phyloP scores from a whole-genome alignment of 164 flowering plant species.

The Vitis cinerea region DNA sequence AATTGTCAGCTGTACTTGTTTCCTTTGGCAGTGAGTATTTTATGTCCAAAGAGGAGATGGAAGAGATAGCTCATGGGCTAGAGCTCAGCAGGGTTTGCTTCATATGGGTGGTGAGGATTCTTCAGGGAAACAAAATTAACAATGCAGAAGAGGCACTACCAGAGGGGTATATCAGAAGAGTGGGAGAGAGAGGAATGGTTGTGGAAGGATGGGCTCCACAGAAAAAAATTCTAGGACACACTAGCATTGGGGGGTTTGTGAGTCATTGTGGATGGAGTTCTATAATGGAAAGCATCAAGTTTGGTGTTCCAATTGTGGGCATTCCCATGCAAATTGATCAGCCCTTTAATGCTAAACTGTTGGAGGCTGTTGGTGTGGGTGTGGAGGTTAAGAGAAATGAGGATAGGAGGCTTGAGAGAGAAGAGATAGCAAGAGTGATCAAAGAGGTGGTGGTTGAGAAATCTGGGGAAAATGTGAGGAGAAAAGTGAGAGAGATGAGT shows the following conservation, averaged over 20 bases:
- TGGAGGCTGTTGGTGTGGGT: constrained; percentile 19
- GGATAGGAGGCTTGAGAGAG: constrained; percentile 7
- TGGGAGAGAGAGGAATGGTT: constrained; percentile 17
- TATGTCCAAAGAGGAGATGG: constrained; percentile 9
- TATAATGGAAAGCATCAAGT: constrained; percentile 17
- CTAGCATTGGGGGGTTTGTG: constrained; percentile 28
- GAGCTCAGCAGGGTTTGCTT: constrained; percentile 20
- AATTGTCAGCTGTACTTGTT: not conserved
- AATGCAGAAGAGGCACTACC: constrained; percentile 13
- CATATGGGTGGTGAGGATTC: constrained; percentile 31
- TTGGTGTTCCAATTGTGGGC: constrained; percentile 25
- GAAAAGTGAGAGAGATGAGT: constrained; percentile 13
- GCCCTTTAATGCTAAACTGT: constrained; percentile 20
- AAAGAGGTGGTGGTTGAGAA: constrained; percentile 14
- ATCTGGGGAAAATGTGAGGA: constrained; percentile 12
- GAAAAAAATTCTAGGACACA: constrained; percentile 11
- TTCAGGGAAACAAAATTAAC: not conserved
- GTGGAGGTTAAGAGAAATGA: constrained; percentile 1
- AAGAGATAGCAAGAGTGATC: constrained; percentile 18
- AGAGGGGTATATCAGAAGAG: constrained; percentile 16
- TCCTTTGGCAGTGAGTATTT: constrained; percentile 15
- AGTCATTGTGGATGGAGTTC: constrained; percentile 38
- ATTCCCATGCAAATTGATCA: constrained; percentile 28
- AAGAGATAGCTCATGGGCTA: constrained; percentile 21
- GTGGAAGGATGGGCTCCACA: constrained; percentile 28